Evolutionary conservation across 2,329 filamentous ascomycete genomes (phyloP).

Genomic region (Cladosporium sp.): DNA sequence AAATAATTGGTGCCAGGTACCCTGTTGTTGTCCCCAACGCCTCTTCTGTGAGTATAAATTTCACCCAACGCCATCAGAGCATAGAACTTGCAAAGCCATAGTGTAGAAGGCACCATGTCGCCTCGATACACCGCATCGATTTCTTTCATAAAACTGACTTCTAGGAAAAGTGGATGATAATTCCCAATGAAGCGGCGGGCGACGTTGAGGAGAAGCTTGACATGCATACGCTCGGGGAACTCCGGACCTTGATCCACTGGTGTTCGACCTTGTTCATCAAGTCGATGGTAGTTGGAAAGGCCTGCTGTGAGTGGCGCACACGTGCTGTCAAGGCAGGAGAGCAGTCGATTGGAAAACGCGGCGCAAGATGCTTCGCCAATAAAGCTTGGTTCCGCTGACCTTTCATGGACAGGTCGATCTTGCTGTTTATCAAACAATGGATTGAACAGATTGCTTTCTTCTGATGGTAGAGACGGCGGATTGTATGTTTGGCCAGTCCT

Average conservation of each 20-base stretch:
- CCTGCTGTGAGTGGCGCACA: slow-evolving; percentile 20
- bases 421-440: slow-evolving; percentile 31
- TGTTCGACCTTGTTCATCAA: slow-evolving; percentile 18
- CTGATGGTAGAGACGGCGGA: slow-evolving; percentile 13
- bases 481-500: slow-evolving; percentile 19
- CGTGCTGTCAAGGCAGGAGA: slow-evolving; percentile 29
- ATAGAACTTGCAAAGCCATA: slow-evolving; percentile 48
- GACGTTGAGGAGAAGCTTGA: slow-evolving; percentile 29
- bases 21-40: slow-evolving; percentile 32
- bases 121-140: slow-evolving; percentile 45
- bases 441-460: slow-evolving; percentile 30
- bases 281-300: slow-evolving; percentile 27
- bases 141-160: slow-evolving; percentile 42
- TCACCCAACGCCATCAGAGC: slow-evolving; percentile 52
- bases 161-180: slow-evolving; percentile 47
- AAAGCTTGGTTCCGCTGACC: slow-evolving; percentile 28
- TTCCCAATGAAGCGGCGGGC: slow-evolving; percentile 40
- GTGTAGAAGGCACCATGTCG: slow-evolving; percentile 36
- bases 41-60: slow-evolving; percentile 47
- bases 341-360: slow-evolving; percentile 31
- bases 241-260: slow-evolving; percentile 25
- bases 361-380: slow-evolving; percentile 32
- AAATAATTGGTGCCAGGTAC: slow-evolving; percentile 52
- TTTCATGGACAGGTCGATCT: slow-evolving; percentile 22
- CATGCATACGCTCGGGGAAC: slow-evolving; percentile 32